Evolutionary conservation across 2,329 filamentous ascomycete species (phyloP).

Genomic region (Ophiostoma sp.): DNA sequence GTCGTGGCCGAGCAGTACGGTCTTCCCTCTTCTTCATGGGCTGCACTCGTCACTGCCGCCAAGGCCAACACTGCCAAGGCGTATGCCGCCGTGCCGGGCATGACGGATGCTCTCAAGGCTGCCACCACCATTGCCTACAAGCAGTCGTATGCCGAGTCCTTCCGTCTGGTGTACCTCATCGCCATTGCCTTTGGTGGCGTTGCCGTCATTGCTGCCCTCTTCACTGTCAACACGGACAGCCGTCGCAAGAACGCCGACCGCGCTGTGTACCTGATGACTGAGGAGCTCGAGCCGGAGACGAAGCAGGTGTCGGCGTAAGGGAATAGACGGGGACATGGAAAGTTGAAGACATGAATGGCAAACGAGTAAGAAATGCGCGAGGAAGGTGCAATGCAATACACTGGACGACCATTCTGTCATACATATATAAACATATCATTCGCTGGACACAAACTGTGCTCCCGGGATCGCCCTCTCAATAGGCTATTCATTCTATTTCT

Average conservation of each 20-base stretch:
- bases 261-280: conserved; percentile 34
- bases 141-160: conserved; percentile 38
- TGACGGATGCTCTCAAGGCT: conserved; percentile 33
- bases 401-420: not conserved
- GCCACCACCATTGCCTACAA: conserved; percentile 36
- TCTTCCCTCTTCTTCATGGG: conserved; percentile 28
- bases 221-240: conserved; percentile 36
- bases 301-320: not conserved
- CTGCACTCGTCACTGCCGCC: conserved; percentile 34
- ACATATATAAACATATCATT: not conserved
- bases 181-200: conserved; percentile 38
- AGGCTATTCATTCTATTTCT: not conserved
- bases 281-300: conserved; percentile 23
- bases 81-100: conserved; percentile 36
- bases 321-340: not conserved
- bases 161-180: conserved; percentile 38
- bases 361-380: not conserved
- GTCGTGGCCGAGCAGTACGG: conserved; percentile 28
- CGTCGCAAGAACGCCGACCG: conserved; percentile 36
- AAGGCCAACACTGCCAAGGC: conserved; percentile 38
- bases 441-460: not conserved
- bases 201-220: conserved; percentile 35
- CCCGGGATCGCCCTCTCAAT: not conserved
- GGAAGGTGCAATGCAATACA: not conserved
- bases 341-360: not conserved